Evolutionary conservation across 306 rosid genomes (phyloP), one percentile per base, ranked within the genome.

Genomic region (Quercus engelmannii): DNA sequence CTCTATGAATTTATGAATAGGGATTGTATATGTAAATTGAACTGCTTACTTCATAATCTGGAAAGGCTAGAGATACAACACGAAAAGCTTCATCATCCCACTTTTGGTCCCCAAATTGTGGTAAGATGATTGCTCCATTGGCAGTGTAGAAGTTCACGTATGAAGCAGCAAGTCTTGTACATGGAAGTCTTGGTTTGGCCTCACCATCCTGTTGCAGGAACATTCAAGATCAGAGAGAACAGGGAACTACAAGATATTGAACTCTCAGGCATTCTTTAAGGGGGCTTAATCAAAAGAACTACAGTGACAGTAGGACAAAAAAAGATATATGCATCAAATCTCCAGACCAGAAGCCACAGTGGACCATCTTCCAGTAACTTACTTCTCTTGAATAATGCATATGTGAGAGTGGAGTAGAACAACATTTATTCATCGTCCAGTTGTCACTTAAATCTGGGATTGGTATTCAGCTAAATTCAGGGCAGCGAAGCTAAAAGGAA

Each of bases 101-200:
- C 78, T 91, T 91, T 70, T 77, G 80, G 84, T 95, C 99, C 81
- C 98, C 98, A 80, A 95, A 95, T 81, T 90, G 93, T 46, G 99
- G 99, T 61, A 68, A 81, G 57, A 93, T 88, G 71, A 95, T 78
- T 77, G 84, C 99, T 79, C 92, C 92, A 71, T 95, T 93, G 49
- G 96, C 97, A 84, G 90, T 85, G 90, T 95, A 95, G 79, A 95
- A 95, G 85, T 95, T 3, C 38, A 89, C 92, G 33, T 95, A 95
- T 19, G 97, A 90, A 69, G 99, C 98, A 35, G 98, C 99, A 74
- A 95, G 98, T 86, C 99, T 93, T 25, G 89, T 79, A 78, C 91
- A 86, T 0, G 82, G 31, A 83, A 80, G 87, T 87, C 98, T 88
- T 18, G 83, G 80, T 82, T 89, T 93, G 51, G 96, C 99, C 67